These are phyloP conservation scores for Ophiognomonia clavigignenti-juglandacearum DNA, from an alignment of 2,329 filamentous ascomycete species.

Conservation along the genomic window DNA sequence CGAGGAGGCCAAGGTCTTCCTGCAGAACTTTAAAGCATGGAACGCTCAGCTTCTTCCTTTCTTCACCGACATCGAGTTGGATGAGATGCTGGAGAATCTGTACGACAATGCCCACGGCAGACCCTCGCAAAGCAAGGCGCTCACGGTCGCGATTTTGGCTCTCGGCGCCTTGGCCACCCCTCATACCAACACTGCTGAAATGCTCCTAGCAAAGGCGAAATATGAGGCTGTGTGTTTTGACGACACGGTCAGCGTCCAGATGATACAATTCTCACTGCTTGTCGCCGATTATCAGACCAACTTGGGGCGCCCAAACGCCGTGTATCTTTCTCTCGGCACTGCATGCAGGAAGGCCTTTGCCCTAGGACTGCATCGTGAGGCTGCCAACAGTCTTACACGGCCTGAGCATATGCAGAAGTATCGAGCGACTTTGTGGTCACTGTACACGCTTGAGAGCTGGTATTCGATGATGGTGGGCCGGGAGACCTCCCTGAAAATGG, in stretches of 20 bases:
- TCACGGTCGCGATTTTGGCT: constrained; percentile 21
- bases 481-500: constrained; percentile 17
- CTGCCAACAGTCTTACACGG: constrained; percentile 13
- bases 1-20: constrained; percentile 17
- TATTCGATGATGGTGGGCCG: constrained; percentile 20
- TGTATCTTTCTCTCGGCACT: constrained; percentile 24
- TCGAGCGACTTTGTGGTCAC: constrained; percentile 23
- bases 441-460: constrained; percentile 25
- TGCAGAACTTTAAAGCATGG: constrained; percentile 18
- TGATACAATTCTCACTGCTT: constrained; percentile 25
- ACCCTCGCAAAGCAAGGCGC: constrained; percentile 20
- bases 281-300: constrained; percentile 23
- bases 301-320: constrained; percentile 25
- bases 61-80: constrained; percentile 19
- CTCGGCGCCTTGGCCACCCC: constrained; percentile 22
- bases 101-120: constrained; percentile 14
- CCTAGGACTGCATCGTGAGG: constrained; percentile 24
- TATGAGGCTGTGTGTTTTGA: constrained; percentile 22
- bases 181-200: constrained; percentile 22
- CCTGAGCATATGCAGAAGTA: constrained; percentile 21
- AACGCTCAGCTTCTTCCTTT: constrained; percentile 18
- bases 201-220: constrained; percentile 22
- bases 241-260: constrained; percentile 26
- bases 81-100: constrained; percentile 18
- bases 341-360: constrained; percentile 25